Evolutionary conservation across 495 filamentous ascomycete species (phyloP).

Genomic region (Neurospora hispaniola): DNA sequence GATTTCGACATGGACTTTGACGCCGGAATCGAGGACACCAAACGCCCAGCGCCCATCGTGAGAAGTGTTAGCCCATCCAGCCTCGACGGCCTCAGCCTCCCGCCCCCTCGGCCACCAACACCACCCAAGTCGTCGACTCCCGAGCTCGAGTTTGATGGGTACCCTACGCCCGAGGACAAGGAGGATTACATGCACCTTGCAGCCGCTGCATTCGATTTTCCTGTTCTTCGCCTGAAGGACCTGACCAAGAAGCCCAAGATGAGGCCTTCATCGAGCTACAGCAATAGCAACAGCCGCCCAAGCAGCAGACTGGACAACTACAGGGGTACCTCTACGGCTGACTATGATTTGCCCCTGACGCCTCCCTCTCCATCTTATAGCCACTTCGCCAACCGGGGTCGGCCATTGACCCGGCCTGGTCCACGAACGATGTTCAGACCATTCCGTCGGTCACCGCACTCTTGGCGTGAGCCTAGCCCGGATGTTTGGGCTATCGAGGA

Average conservation of each 20-base stretch:
- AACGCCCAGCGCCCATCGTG: slow-evolving; percentile 28
- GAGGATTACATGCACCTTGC: slow-evolving; percentile 32
- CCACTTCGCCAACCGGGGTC: slow-evolving; percentile 5
- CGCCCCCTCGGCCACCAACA: slow-evolving; percentile 24
- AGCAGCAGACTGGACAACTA: not conserved
- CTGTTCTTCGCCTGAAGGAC: slow-evolving; percentile 15
- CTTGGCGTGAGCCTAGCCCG: slow-evolving; percentile 41
- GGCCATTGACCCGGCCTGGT: not conserved
- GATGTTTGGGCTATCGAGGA: slow-evolving; percentile 43
- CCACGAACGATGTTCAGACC: slow-evolving; percentile 7
- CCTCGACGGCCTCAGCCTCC: slow-evolving; percentile 34
- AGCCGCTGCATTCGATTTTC: slow-evolving; percentile 8
- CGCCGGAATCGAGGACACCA: slow-evolving; percentile 40
- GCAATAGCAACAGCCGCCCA: slow-evolving; percentile 1
- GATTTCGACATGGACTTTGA: slow-evolving; percentile 41
- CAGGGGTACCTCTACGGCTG: not conserved
- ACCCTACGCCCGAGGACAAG: slow-evolving; percentile 20
- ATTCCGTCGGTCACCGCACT: slow-evolving; percentile 26
- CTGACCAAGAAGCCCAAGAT: slow-evolving; percentile 8
- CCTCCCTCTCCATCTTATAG: not conserved
- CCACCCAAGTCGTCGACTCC: slow-evolving; percentile 26
- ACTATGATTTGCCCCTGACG: not conserved
- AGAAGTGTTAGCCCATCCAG: slow-evolving; percentile 38
- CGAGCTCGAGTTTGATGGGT: slow-evolving; percentile 18
- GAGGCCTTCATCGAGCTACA: not conserved